Percentiles rank a stretch among this genome's conserved stretches.
phyloP scores from a whole-genome alignment of 345 rosid genomes.

The Rhizophora apiculata region DNA sequence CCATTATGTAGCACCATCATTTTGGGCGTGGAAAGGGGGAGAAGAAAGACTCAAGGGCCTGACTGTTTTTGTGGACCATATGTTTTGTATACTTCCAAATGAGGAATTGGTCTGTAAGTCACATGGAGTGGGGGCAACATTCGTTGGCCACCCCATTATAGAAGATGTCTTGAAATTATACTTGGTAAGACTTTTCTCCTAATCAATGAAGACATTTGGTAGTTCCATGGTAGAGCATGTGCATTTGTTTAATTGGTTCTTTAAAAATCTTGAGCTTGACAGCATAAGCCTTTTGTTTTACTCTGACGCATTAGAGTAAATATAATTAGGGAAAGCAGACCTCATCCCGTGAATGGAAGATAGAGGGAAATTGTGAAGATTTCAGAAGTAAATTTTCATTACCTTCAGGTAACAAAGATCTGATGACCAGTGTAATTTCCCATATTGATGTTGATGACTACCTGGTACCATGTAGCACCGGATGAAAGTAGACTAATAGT shows the following conservation, averaged over 20 bases:
- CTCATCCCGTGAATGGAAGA: conserved; percentile 38
- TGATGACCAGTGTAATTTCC: conserved; percentile 7
- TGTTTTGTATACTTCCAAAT: conserved; percentile 84
- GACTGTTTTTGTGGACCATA: conserved; percentile 71
- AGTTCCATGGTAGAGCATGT: not conserved
- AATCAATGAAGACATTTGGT: not conserved
- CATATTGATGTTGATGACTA: not conserved
- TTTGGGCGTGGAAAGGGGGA: conserved; percentile 99
- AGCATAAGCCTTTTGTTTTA: not conserved
- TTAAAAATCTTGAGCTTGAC: not conserved
- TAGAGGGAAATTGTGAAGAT: conserved; percentile 41
- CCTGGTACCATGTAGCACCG: not conserved
- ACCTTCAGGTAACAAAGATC: conserved; percentile 51
- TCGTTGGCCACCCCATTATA: conserved; percentile 82
- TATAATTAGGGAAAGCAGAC: conserved; percentile 46
- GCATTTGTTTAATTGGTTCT: not conserved
- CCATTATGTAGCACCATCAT: conserved; percentile 92
- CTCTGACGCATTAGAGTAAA: conserved; percentile 9
- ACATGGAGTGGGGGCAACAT: conserved; percentile 70
- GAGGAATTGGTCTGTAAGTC: conserved; percentile 61
- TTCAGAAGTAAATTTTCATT: conserved; percentile 41
- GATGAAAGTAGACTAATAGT: too few species aligned
- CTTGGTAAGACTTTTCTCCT: conserved; percentile 40
- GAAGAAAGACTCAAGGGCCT: conserved; percentile 67
- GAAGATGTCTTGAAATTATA: conserved; percentile 66